Conservation (phyloP, 139 green algal species). For the Chlamydomonas sphaeroides region DNA sequence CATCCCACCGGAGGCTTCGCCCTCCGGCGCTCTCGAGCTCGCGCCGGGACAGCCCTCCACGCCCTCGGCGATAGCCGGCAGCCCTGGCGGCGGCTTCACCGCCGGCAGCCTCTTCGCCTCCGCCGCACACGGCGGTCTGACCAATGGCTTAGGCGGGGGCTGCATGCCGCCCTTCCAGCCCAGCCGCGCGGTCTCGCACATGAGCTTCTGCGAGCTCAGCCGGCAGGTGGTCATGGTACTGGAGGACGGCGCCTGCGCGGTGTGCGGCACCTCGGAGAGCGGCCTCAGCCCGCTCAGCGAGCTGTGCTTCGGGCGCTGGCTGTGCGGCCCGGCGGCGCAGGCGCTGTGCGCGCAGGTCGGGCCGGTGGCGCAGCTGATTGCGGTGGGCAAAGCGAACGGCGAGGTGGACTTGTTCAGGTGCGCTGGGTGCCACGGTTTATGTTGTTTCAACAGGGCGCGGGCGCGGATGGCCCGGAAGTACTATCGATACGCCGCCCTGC, state of each 20-base stretch:
- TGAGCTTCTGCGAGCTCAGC: conserved; percentile 53
- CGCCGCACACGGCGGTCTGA: not conserved
- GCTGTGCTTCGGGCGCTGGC: conserved; percentile 32
- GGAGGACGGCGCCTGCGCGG: conserved; percentile 51
- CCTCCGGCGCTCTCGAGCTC: too few species aligned
- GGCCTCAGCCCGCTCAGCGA: conserved; percentile 18
- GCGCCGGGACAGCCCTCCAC: too few species aligned
- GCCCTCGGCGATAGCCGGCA: too few species aligned
- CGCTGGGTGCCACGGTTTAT: not conserved
- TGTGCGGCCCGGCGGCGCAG: conserved; percentile 44
- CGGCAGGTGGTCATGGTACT: conserved; percentile 53
- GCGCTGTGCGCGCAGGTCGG: conserved; percentile 53
- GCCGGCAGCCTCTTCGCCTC: conserved; percentile 8
- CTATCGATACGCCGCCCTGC: too few species aligned
- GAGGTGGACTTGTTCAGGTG: conserved; percentile 74
- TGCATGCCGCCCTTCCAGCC: not conserved
- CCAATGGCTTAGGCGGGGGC: not conserved
- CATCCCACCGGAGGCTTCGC: too few species aligned
- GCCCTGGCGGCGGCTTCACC: not conserved
- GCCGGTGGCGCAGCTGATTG: conserved; percentile 69
- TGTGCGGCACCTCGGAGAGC: conserved; percentile 37
- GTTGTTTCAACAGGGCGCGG: too few species aligned
- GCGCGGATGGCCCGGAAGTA: too few species aligned
- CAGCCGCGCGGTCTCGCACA: conserved; percentile 24
- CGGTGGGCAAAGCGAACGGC: conserved; percentile 68